Conservation (phyloP, 1,284 basidiomycete genomes). For the Ganoderma sinense region DNA sequence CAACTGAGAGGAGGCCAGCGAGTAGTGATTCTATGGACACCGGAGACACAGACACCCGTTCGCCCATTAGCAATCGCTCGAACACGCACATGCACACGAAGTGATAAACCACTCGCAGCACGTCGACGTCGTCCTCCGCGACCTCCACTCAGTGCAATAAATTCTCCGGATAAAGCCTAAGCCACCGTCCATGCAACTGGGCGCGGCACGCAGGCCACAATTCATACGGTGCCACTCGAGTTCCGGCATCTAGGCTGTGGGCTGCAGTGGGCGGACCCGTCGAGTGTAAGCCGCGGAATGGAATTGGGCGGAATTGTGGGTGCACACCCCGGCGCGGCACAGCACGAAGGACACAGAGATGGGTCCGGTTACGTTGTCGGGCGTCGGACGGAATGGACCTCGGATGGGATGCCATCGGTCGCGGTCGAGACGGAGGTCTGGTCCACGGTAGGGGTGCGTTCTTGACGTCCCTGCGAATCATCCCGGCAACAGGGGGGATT, state of each 20-base stretch:
- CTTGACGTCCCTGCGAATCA: slow-evolving; percentile 17
- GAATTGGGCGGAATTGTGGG: background rate
- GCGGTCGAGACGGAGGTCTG: background rate
- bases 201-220: background rate
- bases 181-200: background rate
- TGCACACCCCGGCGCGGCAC: background rate
- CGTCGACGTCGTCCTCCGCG: background rate
- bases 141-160: background rate
- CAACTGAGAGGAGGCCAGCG: background rate
- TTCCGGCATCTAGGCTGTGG: background rate
- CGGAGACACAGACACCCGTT: background rate
- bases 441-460: background rate
- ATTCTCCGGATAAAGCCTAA: background rate
- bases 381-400: background rate
- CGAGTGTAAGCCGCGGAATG: background rate
- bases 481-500: background rate
- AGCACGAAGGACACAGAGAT: background rate
- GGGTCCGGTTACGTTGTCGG: slow-evolving; percentile 6
- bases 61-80: background rate
- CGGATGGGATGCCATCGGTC: background rate
- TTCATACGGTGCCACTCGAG: background rate
- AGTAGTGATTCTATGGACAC: background rate
- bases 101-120: background rate
- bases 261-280: background rate
- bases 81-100: background rate